Evolutionary conservation across 106 monocot species (phyloP), one percentile per base, ranked within the genome.

Genomic region (Amphibolis antarctica): DNA sequence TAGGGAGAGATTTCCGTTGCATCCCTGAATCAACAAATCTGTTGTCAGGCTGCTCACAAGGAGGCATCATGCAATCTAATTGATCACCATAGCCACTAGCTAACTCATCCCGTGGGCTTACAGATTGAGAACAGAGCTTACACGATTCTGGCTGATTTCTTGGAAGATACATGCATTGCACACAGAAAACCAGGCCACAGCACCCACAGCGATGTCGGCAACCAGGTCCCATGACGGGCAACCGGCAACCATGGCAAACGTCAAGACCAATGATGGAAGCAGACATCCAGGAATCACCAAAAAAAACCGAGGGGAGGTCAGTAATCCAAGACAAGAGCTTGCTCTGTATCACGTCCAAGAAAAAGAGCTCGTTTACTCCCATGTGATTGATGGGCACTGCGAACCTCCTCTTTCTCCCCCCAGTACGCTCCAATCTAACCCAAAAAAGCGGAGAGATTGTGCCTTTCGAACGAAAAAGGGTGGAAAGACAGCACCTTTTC

Each of bases 221-320:
- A 19, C 0, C 42, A 61, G 60, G 43, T 23, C 3, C 43, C 42
- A 43, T 61, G 30, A 61, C 9, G 30, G 36, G 43, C 20, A 28
- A 36, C 9, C 43, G 42, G 20, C 60, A 61, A 28, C 43, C 60
- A 22, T 43, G 43, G 60, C 60, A 61, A 61, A 61, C 19, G 15
- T 10, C 29, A 43, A 61, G 10, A 42, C 42, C 18, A 42, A 31
- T 15, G 7, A 42, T 42, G 19, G 60, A 31, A n/a, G 9, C 31
- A 42, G 60, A 60, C 31, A 60, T 36, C 31, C 9, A 43, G 31
- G 0, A 42, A 18, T 60, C 42, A 60, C 7, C 11, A 60, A 22
- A 60, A 13, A 42, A 60, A 60, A 60, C 60, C 60, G 20, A 60
- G 19, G 60, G 60, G 42, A 60, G n/a, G 42, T 60, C 49, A 17